phyloP scores from a whole-genome alignment of 805 yeast genomes.

The Scheffersomyces coipomensis region DNA sequence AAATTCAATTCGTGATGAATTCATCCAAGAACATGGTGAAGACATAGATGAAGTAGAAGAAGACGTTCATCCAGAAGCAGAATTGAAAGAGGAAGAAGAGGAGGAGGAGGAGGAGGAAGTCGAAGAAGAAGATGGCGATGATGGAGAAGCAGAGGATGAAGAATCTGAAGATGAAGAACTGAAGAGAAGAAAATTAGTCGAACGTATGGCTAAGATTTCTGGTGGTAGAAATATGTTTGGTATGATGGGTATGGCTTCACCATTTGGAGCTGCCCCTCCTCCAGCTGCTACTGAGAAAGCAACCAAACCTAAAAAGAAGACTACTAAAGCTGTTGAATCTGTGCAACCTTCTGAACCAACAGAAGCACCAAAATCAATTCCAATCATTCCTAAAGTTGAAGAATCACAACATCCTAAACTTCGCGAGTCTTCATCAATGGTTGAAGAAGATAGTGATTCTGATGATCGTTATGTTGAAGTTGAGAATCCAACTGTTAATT shows the following conservation, averaged over 20 bases:
- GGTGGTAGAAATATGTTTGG: slow-evolving; percentile 84
- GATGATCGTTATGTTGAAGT: slow-evolving; percentile 5
- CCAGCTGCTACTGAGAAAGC: slow-evolving; percentile 1
- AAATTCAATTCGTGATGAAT: background rate
- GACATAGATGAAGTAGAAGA: slow-evolving; percentile 3
- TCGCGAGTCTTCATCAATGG: slow-evolving; percentile 16
- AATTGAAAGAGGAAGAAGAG: slow-evolving; percentile 11
- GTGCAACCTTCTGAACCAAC: slow-evolving; percentile 13
- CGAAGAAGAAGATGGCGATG: slow-evolving; percentile 43
- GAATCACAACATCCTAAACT: slow-evolving; percentile 31
- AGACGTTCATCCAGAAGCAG: slow-evolving; percentile 9
- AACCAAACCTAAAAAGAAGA: slow-evolving; percentile 7
- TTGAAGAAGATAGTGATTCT: slow-evolving; percentile 20
- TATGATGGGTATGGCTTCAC: slow-evolving; percentile 56
- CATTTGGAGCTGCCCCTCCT: slow-evolving; percentile 26
- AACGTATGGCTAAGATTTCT: slow-evolving; percentile 93
- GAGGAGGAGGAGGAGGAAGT: slow-evolving; percentile 10
- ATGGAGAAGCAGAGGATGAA: slow-evolving; percentile 50
- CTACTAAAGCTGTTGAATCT: slow-evolving; percentile 10
- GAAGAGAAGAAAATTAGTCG: slow-evolving; percentile 74
- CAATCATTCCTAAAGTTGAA: slow-evolving; percentile 44
- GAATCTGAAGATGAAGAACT: slow-evolving; percentile 77
- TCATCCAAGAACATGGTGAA: background rate
- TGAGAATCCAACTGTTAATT: slow-evolving; percentile 1
- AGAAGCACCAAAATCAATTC: slow-evolving; percentile 19